Percentiles rank a stretch among this genome's conserved stretches.
Conservation (phyloP, 306 rosid species). For the Senna siamea region DNA sequence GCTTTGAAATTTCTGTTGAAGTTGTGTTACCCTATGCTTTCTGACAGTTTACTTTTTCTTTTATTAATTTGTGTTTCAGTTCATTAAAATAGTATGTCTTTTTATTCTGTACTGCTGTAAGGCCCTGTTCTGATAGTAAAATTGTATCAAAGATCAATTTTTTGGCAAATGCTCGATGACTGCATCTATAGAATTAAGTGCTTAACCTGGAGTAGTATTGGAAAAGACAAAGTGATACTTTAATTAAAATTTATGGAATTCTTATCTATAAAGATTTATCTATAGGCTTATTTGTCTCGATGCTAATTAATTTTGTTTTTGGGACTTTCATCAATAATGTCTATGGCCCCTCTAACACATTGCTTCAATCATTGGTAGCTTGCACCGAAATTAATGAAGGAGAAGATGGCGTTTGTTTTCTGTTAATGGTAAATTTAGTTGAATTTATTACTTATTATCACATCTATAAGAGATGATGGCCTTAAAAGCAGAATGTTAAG, state of each 20-base stretch:
- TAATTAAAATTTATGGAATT: conserved; percentile 7
- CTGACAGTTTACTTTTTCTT: conserved; percentile 13
- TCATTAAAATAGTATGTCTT: neutral
- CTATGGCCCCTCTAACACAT: neutral
- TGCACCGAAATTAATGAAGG: conserved; percentile 4
- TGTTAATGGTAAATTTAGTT: neutral
- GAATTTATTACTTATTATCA: neutral
- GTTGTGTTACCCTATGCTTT: conserved; percentile 21
- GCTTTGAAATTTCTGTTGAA: conserved; percentile 36
- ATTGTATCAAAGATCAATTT: conserved; percentile 1
- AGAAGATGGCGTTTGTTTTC: neutral
- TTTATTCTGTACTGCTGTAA: conserved; percentile 21
- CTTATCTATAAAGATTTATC: neutral
- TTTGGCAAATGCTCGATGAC: neutral
- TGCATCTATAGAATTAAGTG: neutral
- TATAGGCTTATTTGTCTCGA: neutral
- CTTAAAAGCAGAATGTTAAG: neutral
- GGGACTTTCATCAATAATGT: neutral
- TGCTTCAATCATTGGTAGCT: neutral
- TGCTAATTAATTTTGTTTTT: neutral
- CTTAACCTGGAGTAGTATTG: neutral
- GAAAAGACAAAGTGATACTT: neutral
- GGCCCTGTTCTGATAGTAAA: conserved; percentile 6
- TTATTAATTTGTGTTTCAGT: conserved; percentile 13
- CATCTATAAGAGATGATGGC: neutral